Base-by-base conservation (phyloP, 2,329 filamentous ascomycete species). In the Curvularia lunata region DNA sequence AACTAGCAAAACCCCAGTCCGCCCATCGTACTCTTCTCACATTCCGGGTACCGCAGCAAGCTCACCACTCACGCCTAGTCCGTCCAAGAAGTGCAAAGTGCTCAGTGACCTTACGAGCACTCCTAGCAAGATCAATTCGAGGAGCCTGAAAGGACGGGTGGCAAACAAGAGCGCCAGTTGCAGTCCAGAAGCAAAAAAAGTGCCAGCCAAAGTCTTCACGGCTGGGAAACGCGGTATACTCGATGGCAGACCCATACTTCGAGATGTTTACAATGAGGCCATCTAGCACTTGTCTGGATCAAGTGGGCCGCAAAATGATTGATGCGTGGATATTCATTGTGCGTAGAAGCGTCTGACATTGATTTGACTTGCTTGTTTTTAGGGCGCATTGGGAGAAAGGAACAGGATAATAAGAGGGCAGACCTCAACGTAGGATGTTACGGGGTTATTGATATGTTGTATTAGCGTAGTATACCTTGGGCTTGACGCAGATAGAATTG, bases 241-340 rank as follows among this genome's bases (percentile, higher is more conserved):
- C 64, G 87, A 86, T 57, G 86, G 84, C 34, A 86, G 87, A 68
- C 85, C 87, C 34, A 83, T 96, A 54, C 81, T 93, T 70, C 85
- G 86, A 71, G 89, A 94, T 80, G 87, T 97, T 63, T 81, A 92
- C 67, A 91, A 95, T 77, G 91, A 57, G 5, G 66, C 70, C 27
- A 54, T 69, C 8, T 61, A 48, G 23, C 23, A 23, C 9, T 8
- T 40, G 21, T 10, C 8, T 19, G n/a, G 21, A 7, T 19, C 23
- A 5, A 16, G 13, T 34, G 32, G 12, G n/a, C 16, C 16, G 6
- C 5, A 18, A n/a, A 37, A n/a, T 16, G 16, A 37, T 37, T 9
- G 6, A 7, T n/a, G n/a, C 8, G n/a, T 18, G 34, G 16, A 18
- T 37, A 37, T 9, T 37, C 34, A 7, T 18, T 18, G 16, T 18